Conservation (phyloP, 139 green algal species). For the Diplosphaera chodatii region DNA sequence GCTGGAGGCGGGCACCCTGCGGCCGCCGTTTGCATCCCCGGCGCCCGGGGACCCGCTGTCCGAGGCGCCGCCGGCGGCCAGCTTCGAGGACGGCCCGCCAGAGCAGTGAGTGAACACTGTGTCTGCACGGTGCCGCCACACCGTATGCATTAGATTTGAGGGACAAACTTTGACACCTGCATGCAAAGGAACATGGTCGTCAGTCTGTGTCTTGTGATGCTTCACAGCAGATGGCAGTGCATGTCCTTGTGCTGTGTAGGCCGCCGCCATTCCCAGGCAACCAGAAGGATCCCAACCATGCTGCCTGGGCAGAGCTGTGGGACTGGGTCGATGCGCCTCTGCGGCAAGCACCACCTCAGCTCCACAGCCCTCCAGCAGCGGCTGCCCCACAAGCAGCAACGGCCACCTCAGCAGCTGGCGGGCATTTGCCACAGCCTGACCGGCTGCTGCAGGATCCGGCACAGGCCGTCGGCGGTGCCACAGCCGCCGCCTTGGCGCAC, state of each 20-base stretch:
- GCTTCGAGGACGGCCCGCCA: too few species aligned
- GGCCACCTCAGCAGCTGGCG: too few species aligned
- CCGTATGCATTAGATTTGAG: too few species aligned
- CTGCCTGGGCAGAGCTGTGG: neutral
- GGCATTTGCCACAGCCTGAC: neutral
- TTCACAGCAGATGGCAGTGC: too few species aligned
- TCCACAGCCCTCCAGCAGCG: neutral
- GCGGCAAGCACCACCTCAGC: too few species aligned
- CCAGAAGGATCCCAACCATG: neutral
- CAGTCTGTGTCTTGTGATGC: too few species aligned
- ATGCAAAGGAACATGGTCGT: too few species aligned
- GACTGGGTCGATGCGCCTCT: neutral
- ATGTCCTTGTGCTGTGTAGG: neutral
- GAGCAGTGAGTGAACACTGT: too few species aligned
- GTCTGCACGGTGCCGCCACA: too few species aligned
- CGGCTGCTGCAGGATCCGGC: neutral
- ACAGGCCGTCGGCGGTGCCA: too few species aligned
- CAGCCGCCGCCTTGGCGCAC: too few species aligned
- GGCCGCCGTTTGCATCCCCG: neutral
- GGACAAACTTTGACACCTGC: neutral
- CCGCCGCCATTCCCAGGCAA: neutral
- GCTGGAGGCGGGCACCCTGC: neutral
- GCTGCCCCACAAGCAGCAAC: neutral
- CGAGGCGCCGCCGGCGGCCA: too few species aligned
- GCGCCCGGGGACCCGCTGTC: neutral